Evolutionary conservation across 441 rosid species (phyloP).

Genomic region (Adansonia rubrostipa): DNA sequence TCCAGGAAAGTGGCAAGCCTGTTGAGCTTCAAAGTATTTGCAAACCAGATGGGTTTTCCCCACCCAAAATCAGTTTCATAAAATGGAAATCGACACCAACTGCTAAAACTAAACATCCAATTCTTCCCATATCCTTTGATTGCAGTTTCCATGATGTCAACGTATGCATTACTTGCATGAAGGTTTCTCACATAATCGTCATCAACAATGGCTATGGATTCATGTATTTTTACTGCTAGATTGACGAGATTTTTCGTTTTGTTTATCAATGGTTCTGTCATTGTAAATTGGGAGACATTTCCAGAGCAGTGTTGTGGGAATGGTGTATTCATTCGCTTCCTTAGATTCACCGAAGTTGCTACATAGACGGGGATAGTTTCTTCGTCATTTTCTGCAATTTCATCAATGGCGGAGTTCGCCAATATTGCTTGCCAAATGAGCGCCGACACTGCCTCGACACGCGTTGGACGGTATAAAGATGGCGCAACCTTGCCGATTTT

Average conservation of each 20-base stretch:
- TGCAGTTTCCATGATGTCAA: background rate
- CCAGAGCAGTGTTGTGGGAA: background rate
- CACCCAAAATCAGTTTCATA: slow-evolving; percentile 41
- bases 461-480: slow-evolving; percentile 27
- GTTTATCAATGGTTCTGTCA: background rate
- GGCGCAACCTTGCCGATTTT: slow-evolving; percentile 5
- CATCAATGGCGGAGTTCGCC: background rate
- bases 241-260: background rate
- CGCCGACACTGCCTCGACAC: slow-evolving; percentile 41
- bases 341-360: background rate
- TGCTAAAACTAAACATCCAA: slow-evolving; percentile 13
- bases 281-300: background rate
- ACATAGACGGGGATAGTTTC: background rate
- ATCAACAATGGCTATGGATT: background rate
- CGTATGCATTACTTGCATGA: background rate
- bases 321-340: background rate
- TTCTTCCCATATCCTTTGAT: background rate
- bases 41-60: slow-evolving; percentile 37
- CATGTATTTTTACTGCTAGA: background rate
- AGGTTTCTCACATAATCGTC: slow-evolving; percentile 12
- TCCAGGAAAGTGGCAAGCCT: slow-evolving; percentile 16
- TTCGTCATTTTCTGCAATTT: background rate
- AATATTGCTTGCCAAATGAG: slow-evolving; percentile 34
- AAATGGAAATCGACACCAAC: slow-evolving; percentile 39
- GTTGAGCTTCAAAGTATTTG: background rate